Evolutionary conservation across 2,329 filamentous ascomycete genomes (phyloP).

Genomic region (Aspergillus glaucus): DNA sequence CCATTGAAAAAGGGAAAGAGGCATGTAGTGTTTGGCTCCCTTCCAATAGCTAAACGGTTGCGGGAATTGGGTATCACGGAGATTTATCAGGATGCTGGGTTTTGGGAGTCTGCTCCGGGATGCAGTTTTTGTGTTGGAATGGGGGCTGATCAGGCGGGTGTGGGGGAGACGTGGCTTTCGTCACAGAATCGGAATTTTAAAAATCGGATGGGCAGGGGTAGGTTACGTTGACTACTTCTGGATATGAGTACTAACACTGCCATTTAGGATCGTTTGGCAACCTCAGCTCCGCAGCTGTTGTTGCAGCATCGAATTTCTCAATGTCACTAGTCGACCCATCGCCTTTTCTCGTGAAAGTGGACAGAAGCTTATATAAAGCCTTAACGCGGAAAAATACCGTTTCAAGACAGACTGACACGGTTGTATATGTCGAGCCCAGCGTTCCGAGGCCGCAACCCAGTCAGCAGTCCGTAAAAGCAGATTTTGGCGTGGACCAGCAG

Average conservation of each 20-base stretch:
- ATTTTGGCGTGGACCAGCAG: no score
- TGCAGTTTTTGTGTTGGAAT: constrained; percentile 44
- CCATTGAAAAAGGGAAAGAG: constrained; percentile 29
- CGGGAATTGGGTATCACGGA: constrained; percentile 29
- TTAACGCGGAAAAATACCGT: not conserved
- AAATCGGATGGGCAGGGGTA: constrained; percentile 42
- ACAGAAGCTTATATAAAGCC: not conserved
- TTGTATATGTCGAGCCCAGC: not conserved
- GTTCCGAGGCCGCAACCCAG: not conserved
- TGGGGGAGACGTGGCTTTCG: constrained; percentile 41
- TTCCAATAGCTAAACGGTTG: constrained; percentile 35
- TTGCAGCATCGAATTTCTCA: constrained; percentile 42
- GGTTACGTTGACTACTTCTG: not conserved
- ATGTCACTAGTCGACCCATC: constrained; percentile 40
- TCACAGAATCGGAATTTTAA: constrained; percentile 45
- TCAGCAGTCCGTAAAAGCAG: not conserved
- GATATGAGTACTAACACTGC: not conserved
- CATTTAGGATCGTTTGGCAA: constrained; percentile 38
- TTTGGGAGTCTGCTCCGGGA: constrained; percentile 37
- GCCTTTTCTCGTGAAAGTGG: constrained; percentile 22
- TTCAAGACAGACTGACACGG: not conserved
- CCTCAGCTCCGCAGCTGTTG: constrained; percentile 41
- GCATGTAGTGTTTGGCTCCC: constrained; percentile 38
- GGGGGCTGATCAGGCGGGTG: constrained; percentile 34
- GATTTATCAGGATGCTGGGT: constrained; percentile 38